Evolutionary conservation across 306 rosid species (phyloP).

Genomic region (Psophocarpus tetragonolobus): DNA sequence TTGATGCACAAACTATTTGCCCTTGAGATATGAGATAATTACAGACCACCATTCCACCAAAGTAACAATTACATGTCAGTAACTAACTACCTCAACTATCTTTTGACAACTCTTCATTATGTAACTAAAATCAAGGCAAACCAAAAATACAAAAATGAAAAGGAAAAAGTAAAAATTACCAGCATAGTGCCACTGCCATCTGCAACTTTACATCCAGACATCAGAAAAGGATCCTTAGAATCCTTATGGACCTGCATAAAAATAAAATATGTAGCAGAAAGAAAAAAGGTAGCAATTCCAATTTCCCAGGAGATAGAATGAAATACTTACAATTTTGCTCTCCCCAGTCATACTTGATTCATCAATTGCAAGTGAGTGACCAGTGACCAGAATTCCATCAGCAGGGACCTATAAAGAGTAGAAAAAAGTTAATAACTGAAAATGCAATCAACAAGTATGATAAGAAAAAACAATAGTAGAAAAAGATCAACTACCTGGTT

Average conservation of each 20-base stretch:
- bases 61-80: conserved; percentile 23
- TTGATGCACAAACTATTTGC: neutral
- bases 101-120: neutral
- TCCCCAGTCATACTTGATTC: conserved; percentile 99
- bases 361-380: conserved; percentile 90
- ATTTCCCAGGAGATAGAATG: conserved; percentile 10
- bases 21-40: neutral
- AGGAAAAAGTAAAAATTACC: conserved; percentile 48
- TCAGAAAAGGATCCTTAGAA: conserved; percentile 85
- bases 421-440: conserved; percentile 10
- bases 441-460: conserved; percentile 20
- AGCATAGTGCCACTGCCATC: conserved; percentile 98
- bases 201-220: conserved; percentile 98
- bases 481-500: conserved; percentile 59
- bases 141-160: conserved; percentile 1
- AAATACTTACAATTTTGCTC: conserved; percentile 83
- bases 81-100: conserved; percentile 30
- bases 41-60: conserved; percentile 4
- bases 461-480: conserved; percentile 22
- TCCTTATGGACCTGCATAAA: conserved; percentile 66
- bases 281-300: neutral
- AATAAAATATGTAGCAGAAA: neutral
- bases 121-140: neutral
- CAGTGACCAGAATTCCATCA: conserved; percentile 79
- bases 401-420: conserved; percentile 76